These are phyloP conservation scores for Paecilomyces formosus DNA, from an alignment of 2,329 filamentous ascomycete species.

Conservation along the genomic window DNA sequence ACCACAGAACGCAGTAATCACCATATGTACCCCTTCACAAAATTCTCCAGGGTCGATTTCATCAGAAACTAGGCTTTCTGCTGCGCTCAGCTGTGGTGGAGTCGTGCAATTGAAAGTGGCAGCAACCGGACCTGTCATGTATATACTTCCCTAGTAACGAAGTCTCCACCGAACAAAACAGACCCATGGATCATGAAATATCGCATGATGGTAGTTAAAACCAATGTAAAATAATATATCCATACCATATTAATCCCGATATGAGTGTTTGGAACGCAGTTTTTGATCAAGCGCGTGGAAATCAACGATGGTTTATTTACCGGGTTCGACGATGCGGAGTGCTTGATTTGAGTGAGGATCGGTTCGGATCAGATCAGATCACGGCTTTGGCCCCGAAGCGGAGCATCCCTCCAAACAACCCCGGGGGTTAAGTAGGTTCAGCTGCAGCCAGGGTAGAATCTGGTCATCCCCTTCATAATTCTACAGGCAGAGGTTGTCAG, in stretches of 20 bases:
- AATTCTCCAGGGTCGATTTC: neutral
- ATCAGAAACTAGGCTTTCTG: neutral
- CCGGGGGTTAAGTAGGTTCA: no score
- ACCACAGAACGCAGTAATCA: neutral
- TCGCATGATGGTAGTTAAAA: neutral
- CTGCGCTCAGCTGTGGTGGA: neutral
- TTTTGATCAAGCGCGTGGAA: neutral
- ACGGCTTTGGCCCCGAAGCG: neutral
- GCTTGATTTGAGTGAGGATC: neutral
- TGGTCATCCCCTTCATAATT: no score
- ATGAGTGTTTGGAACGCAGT: neutral
- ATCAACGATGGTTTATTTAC: neutral
- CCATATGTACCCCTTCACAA: neutral
- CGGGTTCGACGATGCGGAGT: neutral
- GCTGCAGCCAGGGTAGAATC: no score
- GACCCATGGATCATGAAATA: neutral
- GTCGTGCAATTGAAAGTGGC: neutral
- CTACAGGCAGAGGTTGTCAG: neutral
- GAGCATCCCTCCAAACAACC: no score
- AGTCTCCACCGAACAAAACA: neutral
- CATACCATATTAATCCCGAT: neutral
- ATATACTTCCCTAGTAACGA: neutral
- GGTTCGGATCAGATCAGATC: neutral
- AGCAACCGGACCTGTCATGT: neutral
- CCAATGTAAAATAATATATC: neutral